Evolutionary conservation across 768 basidiomycete species (phyloP), one percentile per base, ranked within the genome.

Genomic region (Cubamyces lactineus): DNA sequence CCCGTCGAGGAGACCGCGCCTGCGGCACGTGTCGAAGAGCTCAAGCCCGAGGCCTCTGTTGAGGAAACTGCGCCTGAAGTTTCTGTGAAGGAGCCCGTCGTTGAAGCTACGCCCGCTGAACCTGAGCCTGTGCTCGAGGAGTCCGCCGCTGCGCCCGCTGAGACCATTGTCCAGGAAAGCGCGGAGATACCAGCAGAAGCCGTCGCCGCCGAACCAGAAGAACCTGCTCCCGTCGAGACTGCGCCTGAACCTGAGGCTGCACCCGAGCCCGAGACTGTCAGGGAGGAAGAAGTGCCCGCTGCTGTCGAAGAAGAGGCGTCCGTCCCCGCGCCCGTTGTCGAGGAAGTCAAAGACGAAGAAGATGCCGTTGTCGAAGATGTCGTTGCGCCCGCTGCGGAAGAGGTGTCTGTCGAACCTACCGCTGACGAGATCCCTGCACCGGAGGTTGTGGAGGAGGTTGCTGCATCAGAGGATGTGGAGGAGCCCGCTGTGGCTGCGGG

Each of bases 281-380:
- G 59, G 46, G 11, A 24, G 13, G 50, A 26, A 15, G 62, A 52
- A 40, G 59, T 60, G 51, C n/a, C 53, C n/a, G 62, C 43, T 16
- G 19, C 49, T 34, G 9, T 6, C 34, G 54, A 17, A 47, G 60
- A 49, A 15, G 51, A 62, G 17, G 30, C n/a, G 11, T 24, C 61
- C 42, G 54, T 38, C 34, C 41, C 54, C 19, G 53, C 30, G 4
- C 48, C 49, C 12, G 47, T 3, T 38, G 47, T 50, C 1, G 57
- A 58, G 48, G 57, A 58, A n/a, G 48, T 50, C 16, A 43, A 59
- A 42, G 57, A 59, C 16, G 57, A 26, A 34, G 57, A 59, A 28
- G 28, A 17, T 26, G 26, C 49, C 5, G 57, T 51, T 6, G 42
- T 51, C 19, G 41, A 41, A n/a, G 57, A 59, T 16, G 41, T 51